These are phyloP conservation scores for maize (Zea mays) DNA, from an alignment of 176 grass and related monocot species.

Conservation along the genomic window Zm-B73-REFERENCE-NAM-5.0 NC_050100.1:67886501-67887000, in stretches of 20 bases:
- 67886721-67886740: conserved; percentile 65
- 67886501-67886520: conserved; percentile 70
- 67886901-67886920: conserved; percentile 5
- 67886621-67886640: conserved; percentile 57
- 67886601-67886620: conserved; percentile 66
- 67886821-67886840: too few species aligned
- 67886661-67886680: conserved; percentile 54
- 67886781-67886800: too few species aligned
- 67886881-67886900: conserved; percentile 32
- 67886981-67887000: conserved; percentile 91
- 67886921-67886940: conserved; percentile 32
- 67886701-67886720: conserved; percentile 57
- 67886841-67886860: too few species aligned
- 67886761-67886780: too few species aligned
- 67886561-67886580: conserved; percentile 66
- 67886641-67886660: too few species aligned
- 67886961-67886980: conserved; percentile 86
- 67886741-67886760: too few species aligned
- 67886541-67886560: conserved; percentile 75
- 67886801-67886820: too few species aligned
- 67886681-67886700: conserved; percentile 84
- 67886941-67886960: conserved; percentile 98
- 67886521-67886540: conserved; percentile 94
- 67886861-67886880: too few species aligned
- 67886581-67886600: conserved; percentile 65